Base-by-base conservation (phyloP, 2,329 filamentous ascomycete genomes). In the Beauveria asiatica region DNA sequence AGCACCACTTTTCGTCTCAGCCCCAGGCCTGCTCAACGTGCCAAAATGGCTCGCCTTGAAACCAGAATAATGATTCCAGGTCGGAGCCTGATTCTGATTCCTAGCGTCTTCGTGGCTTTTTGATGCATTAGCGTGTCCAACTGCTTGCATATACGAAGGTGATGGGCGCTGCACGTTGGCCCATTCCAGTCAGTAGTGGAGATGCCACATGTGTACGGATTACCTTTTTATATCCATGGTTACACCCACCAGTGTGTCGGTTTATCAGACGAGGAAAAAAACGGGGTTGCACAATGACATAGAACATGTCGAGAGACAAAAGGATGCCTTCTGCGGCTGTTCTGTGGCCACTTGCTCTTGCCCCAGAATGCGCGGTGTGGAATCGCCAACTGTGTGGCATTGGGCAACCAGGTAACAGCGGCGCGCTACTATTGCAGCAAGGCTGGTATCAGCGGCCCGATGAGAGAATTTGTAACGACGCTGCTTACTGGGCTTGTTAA, bases 101-200 rank as follows among this genome's bases (percentile, higher is more conserved):
- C 19, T 21, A 21, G 5, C 10, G 19, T 44, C 9, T 9, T 13
- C 5, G 44, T 57, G 19, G 54, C 45, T 49, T 9, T n/a, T 27
- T 30, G 19, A 10, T 57, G 42, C 30, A 25, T 37, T 48, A 57
- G 54, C 37, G 44, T 37, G 42, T 23, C 45, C 54, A 21, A 57
- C 9, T 19, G 10, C 39, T 44, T 57, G 54, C 54, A 57, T 57
- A 49, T 30, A 57, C 54, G 54, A 41, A 48, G 37, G 42, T 49
- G 45, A 57, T 49, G 19, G 7, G 44, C 33, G 54, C 33, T 57
- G 33, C 33, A 39, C 33, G 13, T 37, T 37, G 33, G 33, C 33
- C 33, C 16, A 37, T 37, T 37, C 11, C 11, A 37, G 33, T 37
- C 33, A 27, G 44, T 41, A 49, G 54, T 57, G 54, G 54, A 48